A percentile compares a stretch with the other conserved stretches of the same genome.
phyloP scores from a whole-genome alignment of 768 basidiomycete genomes.

The Hygrophoropsis aurantiaca region DNA sequence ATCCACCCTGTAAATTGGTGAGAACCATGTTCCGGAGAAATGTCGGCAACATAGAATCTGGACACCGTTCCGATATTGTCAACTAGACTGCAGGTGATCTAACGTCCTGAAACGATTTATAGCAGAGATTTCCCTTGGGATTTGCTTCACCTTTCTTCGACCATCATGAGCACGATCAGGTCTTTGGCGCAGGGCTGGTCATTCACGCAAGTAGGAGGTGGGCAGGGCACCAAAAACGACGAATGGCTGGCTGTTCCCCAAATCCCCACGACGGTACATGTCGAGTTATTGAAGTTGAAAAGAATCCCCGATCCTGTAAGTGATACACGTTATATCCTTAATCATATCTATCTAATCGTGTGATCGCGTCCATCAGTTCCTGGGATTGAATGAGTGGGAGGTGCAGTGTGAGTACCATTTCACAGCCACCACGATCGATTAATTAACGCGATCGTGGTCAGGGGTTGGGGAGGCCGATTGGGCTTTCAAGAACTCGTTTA shows the following conservation, averaged over 20 bases:
- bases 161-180: conserved; percentile 20
- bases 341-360: not conserved
- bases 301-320: conserved; percentile 83
- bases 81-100: conserved; percentile 2
- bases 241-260: conserved; percentile 66
- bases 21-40: conserved; percentile 8
- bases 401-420: conserved; percentile 69
- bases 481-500: conserved; percentile 74
- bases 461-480: conserved; percentile 90
- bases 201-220: conserved; percentile 68
- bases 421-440: not conserved
- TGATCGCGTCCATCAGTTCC: conserved; percentile 44
- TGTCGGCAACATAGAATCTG: conserved; percentile 6
- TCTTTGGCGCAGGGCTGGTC: conserved; percentile 51
- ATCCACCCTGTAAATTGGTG: too few relatives aligned
- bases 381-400: conserved; percentile 84
- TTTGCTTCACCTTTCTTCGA: not conserved
- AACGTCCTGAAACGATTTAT: conserved; percentile 3
- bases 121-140: not conserved
- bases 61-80: not conserved
- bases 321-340: conserved; percentile 6
- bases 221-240: conserved; percentile 52
- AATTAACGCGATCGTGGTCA: conserved; percentile 24
- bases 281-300: conserved; percentile 71
- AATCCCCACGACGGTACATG: conserved; percentile 86